Conservation (phyloP, 1,139 yeast genomes). For the Nakaseomyces sp. region DNA sequence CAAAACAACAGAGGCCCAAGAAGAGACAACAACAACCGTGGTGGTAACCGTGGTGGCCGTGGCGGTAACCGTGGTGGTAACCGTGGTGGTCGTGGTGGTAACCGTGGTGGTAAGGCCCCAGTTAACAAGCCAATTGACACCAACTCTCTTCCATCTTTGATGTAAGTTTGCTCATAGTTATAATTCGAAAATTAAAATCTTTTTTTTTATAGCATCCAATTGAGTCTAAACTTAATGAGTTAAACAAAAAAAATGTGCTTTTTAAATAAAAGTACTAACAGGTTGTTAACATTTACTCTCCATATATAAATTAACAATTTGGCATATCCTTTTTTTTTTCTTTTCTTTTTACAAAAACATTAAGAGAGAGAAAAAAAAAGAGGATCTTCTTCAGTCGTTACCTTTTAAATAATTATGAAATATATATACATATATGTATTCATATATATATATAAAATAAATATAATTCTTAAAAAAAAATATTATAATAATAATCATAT, state of each 20-base stretch:
- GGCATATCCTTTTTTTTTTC: background rate
- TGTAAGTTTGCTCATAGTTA: slow-evolving; percentile 15
- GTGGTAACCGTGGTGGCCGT: slow-evolving; percentile 18
- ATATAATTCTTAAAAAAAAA: slow-evolving; percentile 5
- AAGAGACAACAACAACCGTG: slow-evolving; percentile 22
- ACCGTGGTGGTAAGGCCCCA: slow-evolving; percentile 20
- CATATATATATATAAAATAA: slow-evolving; percentile 4
- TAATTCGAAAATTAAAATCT: background rate
- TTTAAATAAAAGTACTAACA: background rate
- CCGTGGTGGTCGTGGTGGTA: slow-evolving; percentile 17
- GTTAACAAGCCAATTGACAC: slow-evolving; percentile 38
- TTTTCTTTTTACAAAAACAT: too few relatives aligned
- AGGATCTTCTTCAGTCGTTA: slow-evolving; percentile 4
- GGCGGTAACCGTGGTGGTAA: slow-evolving; percentile 21
- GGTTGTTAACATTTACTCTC: slow-evolving; percentile 1
- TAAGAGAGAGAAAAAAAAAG: background rate
- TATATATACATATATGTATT: too few relatives aligned
- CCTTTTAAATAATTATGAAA: slow-evolving; percentile 4
- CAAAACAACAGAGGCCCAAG: slow-evolving; percentile 29
- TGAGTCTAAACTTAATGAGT: background rate
- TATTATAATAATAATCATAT: too few relatives aligned
- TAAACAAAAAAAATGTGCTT: background rate
- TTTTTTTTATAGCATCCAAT: background rate
- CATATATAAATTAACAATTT: background rate
- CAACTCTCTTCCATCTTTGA: slow-evolving; percentile 53